These are phyloP conservation scores for Lodderomyces margitis DNA, from an alignment of 1,139 yeast species.

Conservation along the genomic window DNA sequence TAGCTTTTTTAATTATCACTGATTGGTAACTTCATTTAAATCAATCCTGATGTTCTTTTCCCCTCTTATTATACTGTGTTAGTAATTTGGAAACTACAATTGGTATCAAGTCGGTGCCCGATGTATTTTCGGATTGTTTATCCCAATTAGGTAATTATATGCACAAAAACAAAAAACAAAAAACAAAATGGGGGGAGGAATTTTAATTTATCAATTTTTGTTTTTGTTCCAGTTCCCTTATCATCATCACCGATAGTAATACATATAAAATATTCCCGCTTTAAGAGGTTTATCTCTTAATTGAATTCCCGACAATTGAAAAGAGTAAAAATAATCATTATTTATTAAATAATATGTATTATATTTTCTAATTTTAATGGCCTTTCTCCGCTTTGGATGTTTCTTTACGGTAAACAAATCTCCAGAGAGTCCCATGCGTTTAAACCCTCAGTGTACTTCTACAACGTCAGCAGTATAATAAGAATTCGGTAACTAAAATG, in stretches of 20 bases:
- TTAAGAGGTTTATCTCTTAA: background rate
- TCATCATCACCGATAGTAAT: too few species aligned
- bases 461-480: background rate
- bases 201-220: background rate
- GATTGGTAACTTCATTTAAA: background rate
- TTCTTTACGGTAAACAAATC: background rate
- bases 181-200: too few species aligned
- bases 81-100: background rate
- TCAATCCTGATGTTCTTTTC: background rate
- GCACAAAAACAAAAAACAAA: background rate
- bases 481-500: background rate
- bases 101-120: background rate
- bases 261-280: background rate
- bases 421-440: too few species aligned
- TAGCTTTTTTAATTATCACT: background rate
- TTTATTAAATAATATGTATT: background rate
- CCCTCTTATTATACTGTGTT: background rate
- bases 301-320: too few species aligned
- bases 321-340: background rate
- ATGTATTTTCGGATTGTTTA: background rate
- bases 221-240: background rate
- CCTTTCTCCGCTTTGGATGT: background rate
- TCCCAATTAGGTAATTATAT: background rate
- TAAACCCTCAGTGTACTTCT: too few species aligned
- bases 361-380: too few species aligned